These are phyloP conservation scores for Cytospora chrysosperma DNA, from an alignment of 2,329 filamentous ascomycete genomes.

Conservation along the genomic window DNA sequence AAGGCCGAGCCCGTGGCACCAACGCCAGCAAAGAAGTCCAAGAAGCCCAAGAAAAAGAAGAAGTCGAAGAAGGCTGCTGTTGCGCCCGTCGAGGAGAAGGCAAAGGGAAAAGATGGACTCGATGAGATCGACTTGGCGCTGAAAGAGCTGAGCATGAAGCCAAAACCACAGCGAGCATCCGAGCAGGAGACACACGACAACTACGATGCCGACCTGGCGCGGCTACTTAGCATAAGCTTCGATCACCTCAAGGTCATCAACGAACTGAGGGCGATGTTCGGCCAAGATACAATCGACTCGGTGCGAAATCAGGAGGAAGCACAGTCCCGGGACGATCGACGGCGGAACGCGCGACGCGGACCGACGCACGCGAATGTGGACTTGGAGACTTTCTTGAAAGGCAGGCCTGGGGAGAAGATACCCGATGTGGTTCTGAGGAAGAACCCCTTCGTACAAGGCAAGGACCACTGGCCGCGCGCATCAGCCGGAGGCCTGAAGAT, in stretches of 20 bases:
- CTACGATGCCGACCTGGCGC: constrained; percentile 29
- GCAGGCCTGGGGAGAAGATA: constrained; percentile 61
- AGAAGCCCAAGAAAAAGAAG: constrained; percentile 38
- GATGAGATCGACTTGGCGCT: constrained; percentile 59
- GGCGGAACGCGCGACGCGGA: constrained; percentile 39
- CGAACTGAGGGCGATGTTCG: constrained; percentile 74
- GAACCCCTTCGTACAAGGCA: constrained; percentile 83
- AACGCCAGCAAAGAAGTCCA: constrained; percentile 37
- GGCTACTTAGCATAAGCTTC: constrained; percentile 53
- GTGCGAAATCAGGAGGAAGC: constrained; percentile 50
- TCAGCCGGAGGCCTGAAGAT: constrained; percentile 82
- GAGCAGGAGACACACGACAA: not conserved
- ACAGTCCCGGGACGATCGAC: constrained; percentile 38
- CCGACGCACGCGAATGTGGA: constrained; percentile 41
- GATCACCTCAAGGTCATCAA: constrained; percentile 81
- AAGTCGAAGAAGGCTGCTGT: constrained; percentile 41
- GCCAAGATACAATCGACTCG: constrained; percentile 56
- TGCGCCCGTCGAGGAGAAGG: constrained; percentile 13
- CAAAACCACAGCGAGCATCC: constrained; percentile 21
- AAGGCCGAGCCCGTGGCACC: constrained; percentile 27
- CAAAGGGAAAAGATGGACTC: constrained; percentile 31
- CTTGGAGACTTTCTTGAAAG: constrained; percentile 53
- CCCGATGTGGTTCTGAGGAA: constrained; percentile 70
- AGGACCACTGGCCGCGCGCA: constrained; percentile 80
- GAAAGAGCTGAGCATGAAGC: constrained; percentile 45